phyloP scores from a whole-genome alignment of 1,284 basidiomycete species.

The Coniophora puteana region DNA sequence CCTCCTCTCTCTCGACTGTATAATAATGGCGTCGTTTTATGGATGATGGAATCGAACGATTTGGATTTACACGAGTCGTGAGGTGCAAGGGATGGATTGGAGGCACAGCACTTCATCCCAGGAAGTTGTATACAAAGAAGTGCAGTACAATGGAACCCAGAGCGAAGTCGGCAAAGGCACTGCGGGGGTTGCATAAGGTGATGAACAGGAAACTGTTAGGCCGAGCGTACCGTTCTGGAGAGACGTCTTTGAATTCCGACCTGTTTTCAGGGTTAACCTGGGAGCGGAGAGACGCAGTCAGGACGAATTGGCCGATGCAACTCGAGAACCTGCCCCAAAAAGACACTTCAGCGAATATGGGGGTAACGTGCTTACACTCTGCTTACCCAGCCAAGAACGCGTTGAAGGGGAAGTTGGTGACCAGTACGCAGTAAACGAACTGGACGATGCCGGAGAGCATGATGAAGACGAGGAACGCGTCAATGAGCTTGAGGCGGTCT shows the following conservation, averaged over 20 bases:
- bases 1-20: background rate
- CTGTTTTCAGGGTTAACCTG: conserved; percentile 90
- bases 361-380: background rate
- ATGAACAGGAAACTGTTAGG: background rate
- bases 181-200: conserved; percentile 29
- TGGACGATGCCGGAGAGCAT: conserved; percentile 89
- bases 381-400: conserved; percentile 93
- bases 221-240: conserved; percentile 80
- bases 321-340: conserved; percentile 77
- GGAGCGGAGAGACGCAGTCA: conserved; percentile 87
- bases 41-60: background rate
- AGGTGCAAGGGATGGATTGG: no score
- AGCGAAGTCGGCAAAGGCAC: conserved; percentile 96
- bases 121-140: conserved; percentile 98
- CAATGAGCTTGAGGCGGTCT: conserved; percentile 88
- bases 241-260: conserved; percentile 83
- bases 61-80: no score
- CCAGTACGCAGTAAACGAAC: conserved; percentile 87
- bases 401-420: conserved; percentile 96
- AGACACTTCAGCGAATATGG: conserved; percentile 6
- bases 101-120: conserved; percentile 48
- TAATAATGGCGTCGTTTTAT: background rate
- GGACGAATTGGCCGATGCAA: conserved; percentile 94
- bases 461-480: conserved; percentile 90
- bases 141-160: conserved; percentile 93